Conservation (phyloP, 768 basidiomycete species). For the Suillus fuscotomentosus region DNA sequence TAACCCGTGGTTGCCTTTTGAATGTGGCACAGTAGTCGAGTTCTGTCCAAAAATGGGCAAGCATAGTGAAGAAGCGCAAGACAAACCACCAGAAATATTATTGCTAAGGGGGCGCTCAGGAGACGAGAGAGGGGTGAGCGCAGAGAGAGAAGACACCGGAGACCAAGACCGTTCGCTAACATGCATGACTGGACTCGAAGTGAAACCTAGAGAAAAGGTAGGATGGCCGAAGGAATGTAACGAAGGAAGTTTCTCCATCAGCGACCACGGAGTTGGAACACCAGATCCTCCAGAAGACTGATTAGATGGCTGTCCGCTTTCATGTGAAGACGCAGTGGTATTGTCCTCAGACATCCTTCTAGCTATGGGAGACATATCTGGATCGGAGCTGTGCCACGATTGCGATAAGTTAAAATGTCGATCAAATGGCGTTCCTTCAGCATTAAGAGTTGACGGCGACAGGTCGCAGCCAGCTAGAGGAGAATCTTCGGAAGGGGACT, state of each 20-base stretch:
- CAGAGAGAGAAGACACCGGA: constrained; percentile 26
- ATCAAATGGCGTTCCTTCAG: constrained; percentile 27
- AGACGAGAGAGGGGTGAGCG: constrained; percentile 31
- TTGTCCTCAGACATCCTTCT: constrained; percentile 9
- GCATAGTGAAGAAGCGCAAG: not conserved
- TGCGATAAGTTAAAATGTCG: constrained; percentile 25
- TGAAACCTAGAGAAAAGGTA: not conserved
- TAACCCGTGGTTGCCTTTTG: not conserved
- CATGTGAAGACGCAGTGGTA: not conserved
- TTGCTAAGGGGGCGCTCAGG: constrained; percentile 8
- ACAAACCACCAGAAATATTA: not conserved
- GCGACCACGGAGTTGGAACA: constrained; percentile 17
- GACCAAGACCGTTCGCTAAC: constrained; percentile 17
- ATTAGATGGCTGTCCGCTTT: not conserved
- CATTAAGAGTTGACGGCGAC: constrained; percentile 27
- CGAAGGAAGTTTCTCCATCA: constrained; percentile 28
- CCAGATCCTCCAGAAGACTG: constrained; percentile 11
- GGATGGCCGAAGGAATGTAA: constrained; percentile 17
- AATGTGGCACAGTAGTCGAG: not conserved
- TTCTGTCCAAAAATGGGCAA: not conserved
- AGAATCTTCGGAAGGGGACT: constrained; percentile 24
- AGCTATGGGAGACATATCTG: constrained; percentile 23
- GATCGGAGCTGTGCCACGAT: constrained; percentile 16
- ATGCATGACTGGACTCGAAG: constrained; percentile 1
- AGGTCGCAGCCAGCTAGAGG: constrained; percentile 21